Conservation (phyloP, 1,284 basidiomycete genomes). For the Baeospora myosura region DNA sequence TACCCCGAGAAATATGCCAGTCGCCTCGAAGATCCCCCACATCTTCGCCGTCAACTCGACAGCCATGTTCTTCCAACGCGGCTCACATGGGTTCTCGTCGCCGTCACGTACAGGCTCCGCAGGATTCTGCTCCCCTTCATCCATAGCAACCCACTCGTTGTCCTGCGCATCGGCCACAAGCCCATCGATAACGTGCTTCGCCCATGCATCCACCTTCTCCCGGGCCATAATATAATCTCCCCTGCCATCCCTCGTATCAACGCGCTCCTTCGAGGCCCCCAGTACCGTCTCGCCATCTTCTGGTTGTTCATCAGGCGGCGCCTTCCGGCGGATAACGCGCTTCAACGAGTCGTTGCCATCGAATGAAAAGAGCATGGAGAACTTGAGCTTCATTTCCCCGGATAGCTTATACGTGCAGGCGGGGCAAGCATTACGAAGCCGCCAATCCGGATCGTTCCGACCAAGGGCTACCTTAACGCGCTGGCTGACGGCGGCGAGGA, state of each 20-base stretch:
- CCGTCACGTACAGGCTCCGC: neutral
- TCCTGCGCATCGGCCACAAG: neutral
- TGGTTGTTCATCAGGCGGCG: neutral
- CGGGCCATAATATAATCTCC: constrained; percentile 16
- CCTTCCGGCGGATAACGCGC: constrained; percentile 6
- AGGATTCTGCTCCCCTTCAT: constrained; percentile 2
- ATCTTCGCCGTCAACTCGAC: constrained; percentile 12
- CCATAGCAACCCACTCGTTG: constrained; percentile 2
- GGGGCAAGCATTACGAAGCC: constrained; percentile 21
- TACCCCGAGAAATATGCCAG: constrained; percentile 20
- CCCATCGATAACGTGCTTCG: constrained; percentile 4
- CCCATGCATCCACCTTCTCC: constrained; percentile 17
- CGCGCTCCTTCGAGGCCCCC: constrained; percentile 9
- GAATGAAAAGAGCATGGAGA: constrained; percentile 18
- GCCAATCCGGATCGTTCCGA: constrained; percentile 19
- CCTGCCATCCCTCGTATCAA: constrained; percentile 12
- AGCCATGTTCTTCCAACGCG: neutral
- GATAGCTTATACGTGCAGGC: constrained; percentile 21
- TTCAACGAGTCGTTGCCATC: constrained; percentile 30
- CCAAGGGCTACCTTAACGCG: constrained; percentile 16
- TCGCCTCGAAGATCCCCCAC: constrained; percentile 21
- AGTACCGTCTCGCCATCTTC: neutral
- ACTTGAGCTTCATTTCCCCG: constrained; percentile 16
- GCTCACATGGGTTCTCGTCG: neutral
- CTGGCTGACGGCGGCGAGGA: constrained; percentile 13